phyloP scores from a whole-genome alignment of 495 filamentous ascomycete species.

The Mytilinidion resinicola region DNA sequence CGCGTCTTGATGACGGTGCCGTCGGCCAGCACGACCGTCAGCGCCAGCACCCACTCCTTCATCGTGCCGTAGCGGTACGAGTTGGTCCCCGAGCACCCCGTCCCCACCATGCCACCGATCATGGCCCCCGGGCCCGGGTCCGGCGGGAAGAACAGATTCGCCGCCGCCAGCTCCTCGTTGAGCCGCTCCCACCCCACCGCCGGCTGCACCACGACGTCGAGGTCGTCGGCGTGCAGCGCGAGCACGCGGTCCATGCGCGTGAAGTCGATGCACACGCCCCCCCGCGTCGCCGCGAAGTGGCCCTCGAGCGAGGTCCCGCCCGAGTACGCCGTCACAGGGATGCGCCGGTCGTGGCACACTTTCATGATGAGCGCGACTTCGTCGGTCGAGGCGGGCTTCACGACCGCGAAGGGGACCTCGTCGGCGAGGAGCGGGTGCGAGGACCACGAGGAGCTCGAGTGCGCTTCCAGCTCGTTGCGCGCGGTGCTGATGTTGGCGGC shows the following conservation, averaged over 20 bases:
- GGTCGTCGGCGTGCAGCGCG: conserved; percentile 61
- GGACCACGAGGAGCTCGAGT: conserved; percentile 85
- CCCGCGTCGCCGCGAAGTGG: conserved; percentile 66
- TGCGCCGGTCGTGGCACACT: conserved; percentile 60
- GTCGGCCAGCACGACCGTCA: conserved; percentile 90
- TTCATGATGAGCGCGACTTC: conserved; percentile 65
- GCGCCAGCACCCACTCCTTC: conserved; percentile 87
- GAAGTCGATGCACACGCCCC: conserved; percentile 76
- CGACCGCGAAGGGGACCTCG: conserved; percentile 34
- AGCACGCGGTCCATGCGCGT: conserved; percentile 68
- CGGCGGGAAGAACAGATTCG: conserved; percentile 74
- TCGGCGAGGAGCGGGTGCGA: conserved; percentile 51
- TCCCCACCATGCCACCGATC: conserved; percentile 96
- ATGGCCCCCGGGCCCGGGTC: conserved; percentile 77
- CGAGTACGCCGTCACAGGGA: conserved; percentile 70
- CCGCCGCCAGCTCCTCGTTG: conserved; percentile 62
- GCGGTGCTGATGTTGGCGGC: conserved; percentile 76
- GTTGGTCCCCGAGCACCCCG: conserved; percentile 90
- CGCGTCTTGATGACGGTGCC: conserved; percentile 86
- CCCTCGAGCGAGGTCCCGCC: conserved; percentile 78
- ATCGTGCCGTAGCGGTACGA: conserved; percentile 92
- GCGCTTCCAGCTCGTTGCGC: conserved; percentile 56
- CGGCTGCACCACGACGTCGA: conserved; percentile 78
- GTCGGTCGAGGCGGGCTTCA: conserved; percentile 34
- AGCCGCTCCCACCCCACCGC: conserved; percentile 73